Base-by-base conservation (phyloP, 2,329 filamentous ascomycete species). In the Alternaria dauci region DNA sequence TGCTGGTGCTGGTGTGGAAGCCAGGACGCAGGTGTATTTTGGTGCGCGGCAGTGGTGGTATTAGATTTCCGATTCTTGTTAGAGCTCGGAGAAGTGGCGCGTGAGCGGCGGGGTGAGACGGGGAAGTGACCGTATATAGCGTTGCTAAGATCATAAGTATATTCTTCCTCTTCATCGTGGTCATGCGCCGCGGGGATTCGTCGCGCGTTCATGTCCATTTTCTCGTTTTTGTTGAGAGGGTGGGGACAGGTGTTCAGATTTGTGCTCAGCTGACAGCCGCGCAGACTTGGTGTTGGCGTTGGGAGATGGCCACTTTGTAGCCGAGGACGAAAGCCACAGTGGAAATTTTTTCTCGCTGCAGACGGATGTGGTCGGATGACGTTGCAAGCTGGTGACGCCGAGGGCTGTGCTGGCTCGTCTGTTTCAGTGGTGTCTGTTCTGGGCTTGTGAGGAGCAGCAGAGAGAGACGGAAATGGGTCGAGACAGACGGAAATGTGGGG, bases 291-390 rank as follows among this genome's bases (percentile, higher is more conserved):
- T 32, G 38, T 34, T 56, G 54, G 54, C 61, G 36, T 51, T 46
- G 9, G 9, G 55, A 55, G 20, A 61, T 52, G n/a, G 50, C 52
- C 25, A 51, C 16, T 18, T 18, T 34, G 52, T 23, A 59, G 44
- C 52, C 57, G 53, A 59, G 52, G 32, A 56, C 46, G 41, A 56
- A 61, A 62, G 62, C 58, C 53, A 63, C 66, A 59, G 65, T 58
- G 59, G 50, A 43, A 54, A 54, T 69, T 67, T 69, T 67, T 55
- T 42, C 28, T 42, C 41, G 64, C 43, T 66, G 62, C 43, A 55
- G 63, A 61, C 67, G 51, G 30, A 54, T 26, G 71, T 74, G 68
- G 74, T 68, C 43, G 60, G 64, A 72, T 74, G 74, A 76, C 72
- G 73, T 71, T 65, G 70, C 48, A 62, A 44, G 42, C 32, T 36